Evolutionary conservation across 1,139 yeast species (phyloP).

Genomic region (Williopsis jadinii): DNA sequence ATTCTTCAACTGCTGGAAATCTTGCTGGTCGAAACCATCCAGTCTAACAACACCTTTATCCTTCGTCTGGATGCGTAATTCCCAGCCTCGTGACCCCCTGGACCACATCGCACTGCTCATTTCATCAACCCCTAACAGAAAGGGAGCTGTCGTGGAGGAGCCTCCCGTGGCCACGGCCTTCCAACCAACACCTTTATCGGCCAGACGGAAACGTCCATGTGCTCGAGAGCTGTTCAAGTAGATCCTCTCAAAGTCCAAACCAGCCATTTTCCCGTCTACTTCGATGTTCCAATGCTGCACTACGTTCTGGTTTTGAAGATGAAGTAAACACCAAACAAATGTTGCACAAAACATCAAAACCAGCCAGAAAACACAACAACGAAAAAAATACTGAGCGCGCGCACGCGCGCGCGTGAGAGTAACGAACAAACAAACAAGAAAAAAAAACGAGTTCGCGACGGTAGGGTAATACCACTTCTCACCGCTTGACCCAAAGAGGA

Average conservation of each 20-base stretch:
- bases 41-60: constrained; percentile 79
- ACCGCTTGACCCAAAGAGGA: too few species aligned
- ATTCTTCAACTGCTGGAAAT: constrained; percentile 71
- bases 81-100: constrained; percentile 88
- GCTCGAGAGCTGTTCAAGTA: constrained; percentile 80
- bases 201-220: constrained; percentile 88
- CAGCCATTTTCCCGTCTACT: constrained; percentile 6
- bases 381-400: too few species aligned
- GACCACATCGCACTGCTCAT: constrained; percentile 82
- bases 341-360: too few species aligned
- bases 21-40: constrained; percentile 87
- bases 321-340: too few species aligned
- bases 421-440: neutral
- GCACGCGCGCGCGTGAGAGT: too few species aligned
- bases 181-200: constrained; percentile 97
- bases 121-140: constrained; percentile 80
- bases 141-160: constrained; percentile 56
- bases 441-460: too few species aligned
- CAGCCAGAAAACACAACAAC: too few species aligned
- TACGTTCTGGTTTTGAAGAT: too few species aligned
- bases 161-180: constrained; percentile 61
- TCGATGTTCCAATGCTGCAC: too few species aligned
- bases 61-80: constrained; percentile 81
- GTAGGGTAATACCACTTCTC: too few species aligned
- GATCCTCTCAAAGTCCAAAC: constrained; percentile 68